Base-by-base conservation (phyloP, 306 rosid genomes). In the Cicer arietinum region DNA sequence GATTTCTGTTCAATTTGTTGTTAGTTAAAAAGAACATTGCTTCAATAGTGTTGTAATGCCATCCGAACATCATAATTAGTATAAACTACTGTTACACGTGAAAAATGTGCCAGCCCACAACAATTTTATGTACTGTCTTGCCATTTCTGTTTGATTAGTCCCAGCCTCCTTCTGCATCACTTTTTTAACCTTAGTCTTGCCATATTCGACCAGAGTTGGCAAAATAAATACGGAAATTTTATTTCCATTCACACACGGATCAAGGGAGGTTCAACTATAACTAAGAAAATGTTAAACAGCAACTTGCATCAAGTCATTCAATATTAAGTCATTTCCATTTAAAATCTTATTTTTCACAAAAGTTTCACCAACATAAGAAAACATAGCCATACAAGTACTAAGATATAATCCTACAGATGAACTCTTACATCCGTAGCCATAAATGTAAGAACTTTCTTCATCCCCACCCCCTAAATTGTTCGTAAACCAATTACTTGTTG, bases 281-380 rank as follows among this genome's bases (percentile, higher is more conserved):
- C 17, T 45, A 4, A 39, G n/a, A 60, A 45, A 62, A 18, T 12
- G 25, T 48, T 18, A 64, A 4, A 54, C 8, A 12, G 18, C 16
- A 50, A 8, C 53, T 63, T 10, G 42, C 72, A 17, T 18, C 41
- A 20, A 63, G 6, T 12, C 78, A 47, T 74, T 47, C 45, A 60
- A 37, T 66, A 43, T 17, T 22, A 43, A 44, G 37, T 41, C 5
- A 18, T 65, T 64, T 18, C 40, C 8, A 43, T 44, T 7, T 66
- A 44, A 43, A 16, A 16, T 63, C 48, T 62, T 16, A 14, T 62
- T 62, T 62, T 62, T 40, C 48, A 37, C 22, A 8, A 1, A 20
- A 20, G 16, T 62, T 39, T 61, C 54, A 63, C 30, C 20, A 7
- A 35, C 42, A 17, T 25, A 37, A 25, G 13, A 52, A 25, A 40